A percentile compares a stretch with the other conserved stretches of the same genome.
Conservation (phyloP, 2,329 filamentous ascomycete genomes). For the Harringtonia aguacate region DNA sequence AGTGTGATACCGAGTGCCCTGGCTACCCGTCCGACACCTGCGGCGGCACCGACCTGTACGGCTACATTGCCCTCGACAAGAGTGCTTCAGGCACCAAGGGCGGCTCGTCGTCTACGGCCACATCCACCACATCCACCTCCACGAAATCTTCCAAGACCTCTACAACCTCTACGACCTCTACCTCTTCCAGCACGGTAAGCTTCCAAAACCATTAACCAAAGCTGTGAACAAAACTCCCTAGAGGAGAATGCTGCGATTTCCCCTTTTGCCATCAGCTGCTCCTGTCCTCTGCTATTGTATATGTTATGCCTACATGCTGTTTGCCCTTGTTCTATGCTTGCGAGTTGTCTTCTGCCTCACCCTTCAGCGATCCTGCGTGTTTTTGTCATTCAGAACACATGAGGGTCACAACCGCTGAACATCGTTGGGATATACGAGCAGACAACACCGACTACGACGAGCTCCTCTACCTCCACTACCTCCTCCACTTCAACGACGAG, state of each 20-base stretch:
- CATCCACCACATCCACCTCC: neutral
- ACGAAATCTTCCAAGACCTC: slow-evolving; percentile 1
- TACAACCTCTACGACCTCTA: neutral
- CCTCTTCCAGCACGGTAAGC: slow-evolving; percentile 11
- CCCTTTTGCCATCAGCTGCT: neutral
- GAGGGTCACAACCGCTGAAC: neutral
- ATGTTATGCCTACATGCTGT: neutral
- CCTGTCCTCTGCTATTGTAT: neutral
- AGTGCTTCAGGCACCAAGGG: slow-evolving; percentile 45
- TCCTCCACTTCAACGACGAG: slow-evolving; percentile 3
- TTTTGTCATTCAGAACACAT: no score
- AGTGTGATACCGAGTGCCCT: slow-evolving; percentile 52
- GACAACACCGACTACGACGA: neutral
- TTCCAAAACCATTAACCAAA: neutral
- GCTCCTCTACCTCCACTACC: neutral
- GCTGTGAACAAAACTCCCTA: no score
- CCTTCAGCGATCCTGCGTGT: no score
- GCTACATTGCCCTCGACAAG: slow-evolving; percentile 49
- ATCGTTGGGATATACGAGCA: neutral
- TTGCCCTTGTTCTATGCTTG: neutral
- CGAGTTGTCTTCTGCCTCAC: no score
- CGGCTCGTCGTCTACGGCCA: neutral
- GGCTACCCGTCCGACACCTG: slow-evolving; percentile 59
- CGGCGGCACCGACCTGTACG: slow-evolving; percentile 50
- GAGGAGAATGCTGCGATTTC: no score